Conservation (phyloP, 2,329 filamentous ascomycete genomes). For the Berkeleyomyces basicola region DNA sequence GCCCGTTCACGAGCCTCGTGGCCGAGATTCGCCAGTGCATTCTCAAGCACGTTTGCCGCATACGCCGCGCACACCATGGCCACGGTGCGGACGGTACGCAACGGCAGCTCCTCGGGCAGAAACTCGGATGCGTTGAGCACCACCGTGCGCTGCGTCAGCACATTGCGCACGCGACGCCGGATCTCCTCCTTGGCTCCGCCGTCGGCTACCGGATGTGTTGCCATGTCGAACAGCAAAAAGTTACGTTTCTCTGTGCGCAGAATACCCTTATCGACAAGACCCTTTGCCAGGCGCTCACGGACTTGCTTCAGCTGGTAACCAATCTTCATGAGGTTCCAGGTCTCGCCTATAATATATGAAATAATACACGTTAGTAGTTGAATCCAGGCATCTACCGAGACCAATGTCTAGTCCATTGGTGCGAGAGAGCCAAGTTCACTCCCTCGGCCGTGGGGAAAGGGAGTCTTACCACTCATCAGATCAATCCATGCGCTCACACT, state of each 20-base stretch:
- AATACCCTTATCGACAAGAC: constrained; percentile 95
- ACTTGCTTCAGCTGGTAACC: constrained; percentile 99
- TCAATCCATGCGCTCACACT: constrained; percentile 99
- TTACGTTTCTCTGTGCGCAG: constrained; percentile 97
- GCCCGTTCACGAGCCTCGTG: constrained; percentile 89
- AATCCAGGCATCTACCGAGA: background rate
- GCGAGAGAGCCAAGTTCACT: too few species aligned
- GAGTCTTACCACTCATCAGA: constrained; percentile 74
- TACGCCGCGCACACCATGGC: constrained; percentile 97
- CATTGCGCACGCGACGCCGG: constrained; percentile 74
- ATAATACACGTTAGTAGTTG: constrained; percentile 7
- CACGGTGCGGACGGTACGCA: constrained; percentile 80
- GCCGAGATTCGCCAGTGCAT: constrained; percentile 82
- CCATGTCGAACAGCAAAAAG: constrained; percentile 99
- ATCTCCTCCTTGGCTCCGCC: constrained; percentile 97
- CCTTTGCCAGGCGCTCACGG: constrained; percentile 90
- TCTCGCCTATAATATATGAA: constrained; percentile 53
- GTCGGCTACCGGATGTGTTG: constrained; percentile 92
- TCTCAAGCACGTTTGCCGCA: constrained; percentile 94
- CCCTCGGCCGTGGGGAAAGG: background rate
- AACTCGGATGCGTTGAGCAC: constrained; percentile 76
- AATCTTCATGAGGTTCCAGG: constrained; percentile 99
- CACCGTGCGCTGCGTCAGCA: constrained; percentile 85
- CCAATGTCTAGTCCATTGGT: too few species aligned
- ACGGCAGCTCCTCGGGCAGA: constrained; percentile 85